Base-by-base conservation (phyloP, 139 green algal genomes). In the Deuterostichococcus epilithicus region DNA sequence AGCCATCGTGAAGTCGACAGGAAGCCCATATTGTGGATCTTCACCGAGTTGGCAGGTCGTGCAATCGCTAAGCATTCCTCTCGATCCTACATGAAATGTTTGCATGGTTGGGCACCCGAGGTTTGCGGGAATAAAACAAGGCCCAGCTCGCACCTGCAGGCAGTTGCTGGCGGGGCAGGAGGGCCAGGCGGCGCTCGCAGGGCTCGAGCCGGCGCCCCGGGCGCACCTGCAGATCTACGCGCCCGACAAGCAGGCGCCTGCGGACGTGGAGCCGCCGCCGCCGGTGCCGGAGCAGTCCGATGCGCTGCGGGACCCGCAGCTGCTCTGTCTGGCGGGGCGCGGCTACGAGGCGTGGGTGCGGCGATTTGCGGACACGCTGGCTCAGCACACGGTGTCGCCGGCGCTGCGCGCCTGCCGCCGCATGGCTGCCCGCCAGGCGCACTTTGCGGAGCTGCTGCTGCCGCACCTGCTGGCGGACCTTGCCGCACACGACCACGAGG, bases 391-490 rank as follows among this genome's bases (percentile, higher is more conserved):
- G 34, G 44, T 65, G 18, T 45, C 63, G 2, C 69, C 34, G 4
- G 36, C 35, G 5, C 36, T 73, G 34, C 25, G 68, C 5, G 68
- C 36, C 37, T 73, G 34, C 37, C 25, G 34, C 37, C 52, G 32
- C 5, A 28, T 33, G 77, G 85, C 73, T 5, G 20, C 25, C 18
- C 35, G 42, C 42, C 91, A 91, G 73, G 71, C 86, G 23, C 68
- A 78, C 13, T 75, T 92, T 66, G 87, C 87, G 10, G 88, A 92
- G 76, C 74, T 89, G 26, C 72, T 91, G 36, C 83, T 92, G 66
- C 87, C 88, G 0, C 72, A 85, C 63, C 78, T 87, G 28, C 71
- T 92, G 33, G 81, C 69, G 5, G 81, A 86, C 75, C 63, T 92
- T 39, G 88, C 87, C 1, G 25, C 28, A 8, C 68, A 80, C 33